Evolutionary conservation across 2,329 filamentous ascomycete genomes (phyloP), one percentile per base, ranked within the genome.

Genomic region (Trichoderma endophyticum): DNA sequence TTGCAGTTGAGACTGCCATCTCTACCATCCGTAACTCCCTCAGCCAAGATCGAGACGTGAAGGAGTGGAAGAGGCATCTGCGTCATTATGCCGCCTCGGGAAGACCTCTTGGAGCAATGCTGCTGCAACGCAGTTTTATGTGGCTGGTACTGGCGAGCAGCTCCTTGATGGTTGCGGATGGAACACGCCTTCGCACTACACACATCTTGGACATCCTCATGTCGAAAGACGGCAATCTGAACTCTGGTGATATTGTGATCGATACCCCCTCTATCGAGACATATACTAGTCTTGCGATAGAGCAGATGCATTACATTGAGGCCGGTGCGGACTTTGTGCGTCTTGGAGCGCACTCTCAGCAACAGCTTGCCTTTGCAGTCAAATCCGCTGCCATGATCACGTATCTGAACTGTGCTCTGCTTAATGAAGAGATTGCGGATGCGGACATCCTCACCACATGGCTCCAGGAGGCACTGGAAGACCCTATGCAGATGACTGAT

Each of bases 91-190:
- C 93, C 32, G 88, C 90, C 18, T 87, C 89, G 72, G 93, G 93
- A 11, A 89, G 93, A 24, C 95, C 97, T 0, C 83, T 99, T 57
- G 94, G 96, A 11, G 94, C 95, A 14, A 96, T 98, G 91, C 87
- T 98, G 6, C 83, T 99, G 26, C 94, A 97, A 80, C 90, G 93
- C 77, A 94, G 92, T 74, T 97, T 97, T 79, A 94, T 97, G 86
- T 91, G 90, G 81, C 88, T 98, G 36, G 86, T 98, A 14, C 91
- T 94, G 39, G 90, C 94, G 2, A 91, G 89, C 69, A 93, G 93
- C 2, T 93, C 93, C 15, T 86, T 95, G 32, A 84, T 95, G 73
- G 86, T 93, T 21, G 86, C 89, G 36, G 89, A 91, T 54, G 86
- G 87, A 6, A 83, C 87, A n/a, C 82, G 84, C 18, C 83, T 92